Conservation (phyloP, 129 eudicot genomes). For the Apium graveolens region DNA sequence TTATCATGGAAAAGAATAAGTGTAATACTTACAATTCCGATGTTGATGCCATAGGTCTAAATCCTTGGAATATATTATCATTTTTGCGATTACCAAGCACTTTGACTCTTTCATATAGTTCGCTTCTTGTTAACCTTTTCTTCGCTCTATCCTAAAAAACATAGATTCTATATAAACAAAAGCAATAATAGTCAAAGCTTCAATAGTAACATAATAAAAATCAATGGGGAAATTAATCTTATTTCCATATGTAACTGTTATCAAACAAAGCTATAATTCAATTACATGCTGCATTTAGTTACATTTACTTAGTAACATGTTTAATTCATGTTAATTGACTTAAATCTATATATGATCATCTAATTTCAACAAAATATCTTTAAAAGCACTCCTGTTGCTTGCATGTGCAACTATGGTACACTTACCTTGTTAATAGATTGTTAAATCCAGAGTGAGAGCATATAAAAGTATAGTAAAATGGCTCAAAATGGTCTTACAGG, state of each 20-base stretch:
- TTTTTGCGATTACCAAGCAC: slow-evolving; percentile 46
- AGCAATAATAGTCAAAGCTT: neutral
- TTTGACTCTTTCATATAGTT: slow-evolving; percentile 48
- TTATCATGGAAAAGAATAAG: neutral
- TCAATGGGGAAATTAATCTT: neutral
- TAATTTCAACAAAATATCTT: neutral
- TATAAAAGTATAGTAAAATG: no score
- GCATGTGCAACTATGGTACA: neutral
- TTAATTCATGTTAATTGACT: neutral
- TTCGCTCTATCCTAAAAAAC: slow-evolving; percentile 16
- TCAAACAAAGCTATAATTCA: neutral
- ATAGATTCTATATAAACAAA: neutral
- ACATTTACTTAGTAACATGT: neutral
- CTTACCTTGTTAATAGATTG: neutral
- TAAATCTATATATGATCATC: neutral
- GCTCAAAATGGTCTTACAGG: no score
- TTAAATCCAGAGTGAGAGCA: no score
- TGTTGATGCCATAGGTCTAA: slow-evolving; percentile 63
- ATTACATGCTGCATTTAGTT: neutral
- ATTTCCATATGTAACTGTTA: neutral
- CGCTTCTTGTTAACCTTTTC: slow-evolving; percentile 54
- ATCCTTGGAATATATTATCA: slow-evolving; percentile 51
- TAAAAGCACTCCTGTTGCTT: neutral
- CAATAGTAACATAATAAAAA: neutral
- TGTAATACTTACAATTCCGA: slow-evolving; percentile 55